Conservation (phyloP, 352 stramenopile species). For the Globisporangium middletonii region DNA sequence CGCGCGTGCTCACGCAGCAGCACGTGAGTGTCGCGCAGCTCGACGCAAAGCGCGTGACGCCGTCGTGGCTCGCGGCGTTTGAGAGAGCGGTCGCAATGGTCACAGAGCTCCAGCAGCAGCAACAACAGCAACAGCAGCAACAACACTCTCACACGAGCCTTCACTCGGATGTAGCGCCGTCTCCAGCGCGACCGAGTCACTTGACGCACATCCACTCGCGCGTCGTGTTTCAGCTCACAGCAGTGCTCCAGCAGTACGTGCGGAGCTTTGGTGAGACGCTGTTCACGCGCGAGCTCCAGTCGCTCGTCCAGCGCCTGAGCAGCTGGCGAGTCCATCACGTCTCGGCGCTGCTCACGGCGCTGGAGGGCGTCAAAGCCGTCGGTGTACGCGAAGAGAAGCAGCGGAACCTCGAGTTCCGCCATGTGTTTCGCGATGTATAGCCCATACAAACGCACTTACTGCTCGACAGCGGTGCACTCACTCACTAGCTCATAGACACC, state of each 20-base stretch:
- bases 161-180: neutral
- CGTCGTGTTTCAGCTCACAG: constrained; percentile 34
- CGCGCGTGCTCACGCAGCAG: constrained; percentile 32
- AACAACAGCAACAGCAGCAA: constrained; percentile 7
- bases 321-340: constrained; percentile 35
- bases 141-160: constrained; percentile 4
- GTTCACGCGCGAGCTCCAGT: constrained; percentile 32
- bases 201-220: constrained; percentile 53
- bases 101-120: constrained; percentile 17
- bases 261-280: constrained; percentile 28
- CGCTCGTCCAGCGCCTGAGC: constrained; percentile 19
- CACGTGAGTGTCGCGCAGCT: constrained; percentile 21
- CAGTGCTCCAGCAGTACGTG: constrained; percentile 30
- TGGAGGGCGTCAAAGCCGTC: constrained; percentile 17
- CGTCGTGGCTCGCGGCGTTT: constrained; percentile 37
- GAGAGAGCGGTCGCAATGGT: constrained; percentile 22
- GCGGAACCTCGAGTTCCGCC: constrained; percentile 68
- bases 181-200: constrained; percentile 10
- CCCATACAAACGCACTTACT: too few relatives aligned
- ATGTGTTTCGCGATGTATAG: constrained; percentile 22
- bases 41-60: constrained; percentile 21
- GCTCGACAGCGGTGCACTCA: too few relatives aligned
- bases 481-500: too few relatives aligned
- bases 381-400: constrained; percentile 45
- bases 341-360: constrained; percentile 18